These are phyloP conservation scores for Penicillium oxalicum DNA, from an alignment of 2,329 filamentous ascomycete species.

Conservation along the genomic window DNA sequence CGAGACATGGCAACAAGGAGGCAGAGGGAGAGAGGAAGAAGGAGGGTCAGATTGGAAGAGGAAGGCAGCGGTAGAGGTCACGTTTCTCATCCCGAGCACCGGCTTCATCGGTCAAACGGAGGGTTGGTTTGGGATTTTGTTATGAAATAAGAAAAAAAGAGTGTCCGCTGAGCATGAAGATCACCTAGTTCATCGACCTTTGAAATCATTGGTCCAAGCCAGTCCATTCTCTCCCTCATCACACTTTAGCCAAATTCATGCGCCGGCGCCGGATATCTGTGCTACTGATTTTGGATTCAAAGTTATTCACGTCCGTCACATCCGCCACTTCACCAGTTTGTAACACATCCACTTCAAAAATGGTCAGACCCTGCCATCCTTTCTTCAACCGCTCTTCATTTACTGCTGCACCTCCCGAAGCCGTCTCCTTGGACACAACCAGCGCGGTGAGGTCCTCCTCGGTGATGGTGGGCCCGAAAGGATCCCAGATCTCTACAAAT, in stretches of 20 bases:
- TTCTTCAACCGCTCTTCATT: slow-evolving; percentile 74
- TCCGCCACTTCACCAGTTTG: slow-evolving; percentile 57
- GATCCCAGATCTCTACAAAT: slow-evolving; percentile 79
- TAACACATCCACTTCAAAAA: slow-evolving; percentile 86
- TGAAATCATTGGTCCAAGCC: too few species aligned
- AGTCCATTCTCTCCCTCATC: not conserved
- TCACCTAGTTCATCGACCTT: too few species aligned
- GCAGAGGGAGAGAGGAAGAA: too few species aligned
- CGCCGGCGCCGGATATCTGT: slow-evolving; percentile 65
- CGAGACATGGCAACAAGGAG: too few species aligned
- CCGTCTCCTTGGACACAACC: slow-evolving; percentile 82
- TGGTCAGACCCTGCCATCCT: slow-evolving; percentile 68
- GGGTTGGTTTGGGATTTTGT: too few species aligned
- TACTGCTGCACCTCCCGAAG: slow-evolving; percentile 73
- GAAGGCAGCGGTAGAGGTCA: too few species aligned
- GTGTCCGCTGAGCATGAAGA: too few species aligned
- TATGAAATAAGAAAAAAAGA: too few species aligned
- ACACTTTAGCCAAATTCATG: slow-evolving; percentile 34
- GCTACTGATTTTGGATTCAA: slow-evolving; percentile 83
- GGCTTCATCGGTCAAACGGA: too few species aligned
- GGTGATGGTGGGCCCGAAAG: slow-evolving; percentile 84
- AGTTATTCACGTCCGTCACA: slow-evolving; percentile 49
- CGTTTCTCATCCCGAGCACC: too few species aligned
- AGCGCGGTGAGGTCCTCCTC: slow-evolving; percentile 71
- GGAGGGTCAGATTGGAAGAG: too few species aligned